Percentiles rank a stretch among this genome's conserved stretches.
These are phyloP conservation scores for Thielaviopsis euricoi DNA, from an alignment of 2,329 filamentous ascomycete species.

Conservation along the genomic window DNA sequence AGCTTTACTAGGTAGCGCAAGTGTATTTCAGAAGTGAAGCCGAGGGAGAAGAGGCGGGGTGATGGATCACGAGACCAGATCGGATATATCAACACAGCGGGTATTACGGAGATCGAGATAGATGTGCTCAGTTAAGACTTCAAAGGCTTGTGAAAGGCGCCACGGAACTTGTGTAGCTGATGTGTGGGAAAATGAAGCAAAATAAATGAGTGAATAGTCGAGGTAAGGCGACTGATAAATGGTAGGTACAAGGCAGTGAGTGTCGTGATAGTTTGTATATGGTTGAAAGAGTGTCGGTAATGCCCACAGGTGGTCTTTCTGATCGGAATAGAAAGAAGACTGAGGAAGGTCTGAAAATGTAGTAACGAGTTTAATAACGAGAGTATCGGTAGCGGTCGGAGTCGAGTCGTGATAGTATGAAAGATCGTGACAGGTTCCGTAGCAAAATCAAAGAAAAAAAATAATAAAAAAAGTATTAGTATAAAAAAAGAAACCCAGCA, in stretches of 20 bases:
- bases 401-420: slow-evolving; percentile 9
- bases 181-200: too few species aligned
- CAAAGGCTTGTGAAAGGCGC: too few species aligned
- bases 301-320: not conserved
- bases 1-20: not conserved
- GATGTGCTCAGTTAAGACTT: slow-evolving; percentile 7
- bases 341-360: slow-evolving; percentile 13
- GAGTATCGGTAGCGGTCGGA: not conserved
- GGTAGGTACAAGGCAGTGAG: not conserved
- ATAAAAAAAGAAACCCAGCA: slow-evolving; percentile 20
- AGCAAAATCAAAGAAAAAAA: not conserved
- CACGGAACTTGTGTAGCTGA: too few species aligned
- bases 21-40: not conserved
- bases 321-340: not conserved
- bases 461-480: slow-evolving; percentile 13
- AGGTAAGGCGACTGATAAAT: slow-evolving; percentile 2
- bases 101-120: not conserved
- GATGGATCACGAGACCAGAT: slow-evolving; percentile 13
- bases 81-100: slow-evolving; percentile 4
- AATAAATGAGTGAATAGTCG: too few species aligned
- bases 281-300: not conserved
- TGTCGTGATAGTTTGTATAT: not conserved
- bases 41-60: slow-evolving; percentile 12
- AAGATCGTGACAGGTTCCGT: not conserved
- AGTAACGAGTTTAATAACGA: slow-evolving; percentile 9